Evolutionary conservation across 768 basidiomycete genomes (phyloP).

Genomic region (Collybiopsis luxurians): DNA sequence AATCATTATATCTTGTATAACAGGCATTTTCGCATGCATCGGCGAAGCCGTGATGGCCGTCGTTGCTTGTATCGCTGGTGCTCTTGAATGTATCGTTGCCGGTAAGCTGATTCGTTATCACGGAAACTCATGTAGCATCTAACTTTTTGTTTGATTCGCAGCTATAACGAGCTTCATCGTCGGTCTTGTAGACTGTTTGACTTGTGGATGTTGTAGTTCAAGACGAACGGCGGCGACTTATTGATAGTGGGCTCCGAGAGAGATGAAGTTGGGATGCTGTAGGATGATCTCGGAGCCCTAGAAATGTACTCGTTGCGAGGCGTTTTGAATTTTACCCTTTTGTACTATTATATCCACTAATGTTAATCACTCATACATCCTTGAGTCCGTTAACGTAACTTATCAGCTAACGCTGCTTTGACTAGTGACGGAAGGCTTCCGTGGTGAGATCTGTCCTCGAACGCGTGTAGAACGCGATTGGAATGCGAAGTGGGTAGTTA

Average conservation of each 20-base stretch:
- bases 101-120: slow-evolving; percentile 23
- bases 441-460: no score
- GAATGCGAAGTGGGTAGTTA: no score
- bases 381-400: no score
- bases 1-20: slow-evolving; percentile 24
- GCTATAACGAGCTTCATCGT: slow-evolving; percentile 41
- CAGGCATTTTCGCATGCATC: slow-evolving; percentile 42
- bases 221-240: background rate
- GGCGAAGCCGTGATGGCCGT: slow-evolving; percentile 39
- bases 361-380: no score
- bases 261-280: no score
- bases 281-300: background rate
- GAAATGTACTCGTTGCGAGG: background rate
- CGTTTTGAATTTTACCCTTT: no score
- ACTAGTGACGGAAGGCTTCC: no score
- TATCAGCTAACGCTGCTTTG: no score
- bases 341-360: no score
- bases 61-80: slow-evolving; percentile 36
- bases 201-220: slow-evolving; percentile 38
- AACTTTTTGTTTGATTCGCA: slow-evolving; percentile 12
- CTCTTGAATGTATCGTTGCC: slow-evolving; percentile 45
- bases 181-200: slow-evolving; percentile 40
- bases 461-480: no score
- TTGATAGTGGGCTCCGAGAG: background rate
- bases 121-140: background rate